Base-by-base conservation (phyloP, 225 moss, liverwort and hornwort species). In the Polytrichum commune region DNA sequence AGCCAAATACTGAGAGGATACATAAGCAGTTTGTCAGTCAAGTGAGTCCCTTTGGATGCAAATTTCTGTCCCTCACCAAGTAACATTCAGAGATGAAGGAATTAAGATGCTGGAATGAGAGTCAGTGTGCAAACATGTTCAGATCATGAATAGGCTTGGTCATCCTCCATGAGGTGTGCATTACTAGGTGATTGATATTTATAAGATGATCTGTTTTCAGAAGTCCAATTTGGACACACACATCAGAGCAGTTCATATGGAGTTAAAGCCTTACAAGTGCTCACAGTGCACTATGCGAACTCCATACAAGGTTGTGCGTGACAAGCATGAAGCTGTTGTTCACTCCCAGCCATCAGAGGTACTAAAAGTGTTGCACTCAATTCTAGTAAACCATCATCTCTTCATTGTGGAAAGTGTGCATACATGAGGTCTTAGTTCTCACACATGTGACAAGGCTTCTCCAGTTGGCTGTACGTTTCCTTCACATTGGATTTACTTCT, bases 261-360 rank as follows among this genome's bases (percentile, higher is more conserved):
- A 78, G 25, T 46, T 84, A 35, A 95, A 95, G 73, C 89, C 85
- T 30, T 92, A 74, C 54, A 54, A 69, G 2, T 95, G 92, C 77
- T 81, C 89, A 19, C 29, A 84, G 54, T 92, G 92, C 73, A 72
- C 76, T n/a, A 86, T 29, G 83, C 62, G 55, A 6, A 92, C 79
- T 81, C 82, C 92, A 7, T 88, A 92, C 76, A 89, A 84, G 67
- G 74, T 60, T 70, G 80, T 80, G n/a, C 77, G 84, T 57, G 77
- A 95, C 7, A 87, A 89, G 55, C 92, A 95, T 73, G 92, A 90
- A 68, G 28, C 81, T 2, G 72, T 68, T 33, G 4, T 18, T 0
- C 94, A 90, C 69, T 4, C 9, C 20, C 53, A 24, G 29, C 80
- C 62, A 64, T 16, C 68, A 68, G 19, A 64, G 77, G 84, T 84